Base-by-base conservation (phyloP, 768 basidiomycete genomes). In the Lentinula aciculospora region DNA sequence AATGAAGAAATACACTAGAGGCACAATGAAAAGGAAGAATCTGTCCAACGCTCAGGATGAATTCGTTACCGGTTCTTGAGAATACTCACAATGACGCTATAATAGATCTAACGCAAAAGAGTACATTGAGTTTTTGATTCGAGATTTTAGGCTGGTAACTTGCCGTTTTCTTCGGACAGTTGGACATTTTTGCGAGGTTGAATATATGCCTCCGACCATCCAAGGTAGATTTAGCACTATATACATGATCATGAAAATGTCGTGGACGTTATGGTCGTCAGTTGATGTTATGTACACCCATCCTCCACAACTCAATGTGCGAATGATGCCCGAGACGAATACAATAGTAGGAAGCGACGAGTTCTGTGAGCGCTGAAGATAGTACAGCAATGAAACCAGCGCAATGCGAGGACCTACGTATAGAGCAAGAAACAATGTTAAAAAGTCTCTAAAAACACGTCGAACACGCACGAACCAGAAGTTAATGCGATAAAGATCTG, bases 271-370 rank as follows among this genome's bases (percentile, higher is more conserved):
- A 63, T 92, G 91, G 71, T 89, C 80, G 67, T 95, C 93, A 53
- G 73, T 83, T 2, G 89, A 90, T 0, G 94, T 94, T 65, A 95
- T 84, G 64, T 85, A 96, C 28, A 94, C 91, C 93, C 93, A 96
- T 27, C 94, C 92, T 31, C 91, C 94, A 64, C 93, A 95, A 2
- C 83, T 78, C 31, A 95, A 68, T 0, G 93, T 93, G 58, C 93
- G 77, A 17, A 89, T 67, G 21, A 92, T 61, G 0, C 92, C 92
- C 37, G 77, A 72, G 8, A 83, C 62, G 34, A 87, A 79, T 19
- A 92, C 73, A 48, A 85, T 62, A 8, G 70, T 72, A 0, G 86
- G 76, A 10, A 82, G 72, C 48, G 61, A 68, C 4, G 81, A 79
- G 6, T 66, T 61, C 6, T 69, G 60, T 0, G 76, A 69, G 45